Evolutionary conservation across 768 basidiomycete species (phyloP).

Genomic region (Boletus speciosus): DNA sequence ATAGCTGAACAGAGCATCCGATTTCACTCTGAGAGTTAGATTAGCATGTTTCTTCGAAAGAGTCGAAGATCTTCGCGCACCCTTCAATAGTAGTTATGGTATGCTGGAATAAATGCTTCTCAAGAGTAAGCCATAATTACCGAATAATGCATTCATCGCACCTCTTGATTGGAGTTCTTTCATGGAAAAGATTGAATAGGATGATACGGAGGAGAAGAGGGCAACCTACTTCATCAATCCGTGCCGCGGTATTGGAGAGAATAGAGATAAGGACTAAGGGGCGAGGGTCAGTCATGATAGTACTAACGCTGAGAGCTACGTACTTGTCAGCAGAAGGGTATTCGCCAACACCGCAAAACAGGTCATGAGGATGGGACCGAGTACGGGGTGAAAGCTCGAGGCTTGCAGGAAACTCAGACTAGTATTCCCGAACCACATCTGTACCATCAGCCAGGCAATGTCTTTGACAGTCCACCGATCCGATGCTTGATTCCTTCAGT

Average conservation of each 20-base stretch:
- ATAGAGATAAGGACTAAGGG: constrained; percentile 73
- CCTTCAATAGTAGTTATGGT: constrained; percentile 87
- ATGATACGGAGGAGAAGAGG: background rate
- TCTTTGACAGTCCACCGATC: constrained; percentile 34
- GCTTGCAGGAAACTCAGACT: constrained; percentile 58
- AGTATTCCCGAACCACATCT: constrained; percentile 84
- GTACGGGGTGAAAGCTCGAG: constrained; percentile 60
- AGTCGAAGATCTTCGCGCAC: constrained; percentile 32
- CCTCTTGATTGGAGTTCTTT: constrained; percentile 62
- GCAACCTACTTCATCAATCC: constrained; percentile 56
- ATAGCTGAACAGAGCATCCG: constrained; percentile 87
- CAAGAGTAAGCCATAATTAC: constrained; percentile 14
- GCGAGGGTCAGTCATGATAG: constrained; percentile 1
- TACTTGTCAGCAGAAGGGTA: constrained; percentile 78
- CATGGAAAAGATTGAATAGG: background rate
- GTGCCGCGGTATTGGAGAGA: constrained; percentile 83
- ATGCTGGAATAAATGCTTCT: constrained; percentile 81
- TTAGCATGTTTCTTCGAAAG: constrained; percentile 4
- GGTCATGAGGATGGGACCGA: constrained; percentile 79
- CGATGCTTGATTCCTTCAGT: constrained; percentile 29
- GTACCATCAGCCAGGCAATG: constrained; percentile 81
- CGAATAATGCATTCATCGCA: constrained; percentile 15
- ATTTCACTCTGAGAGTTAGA: constrained; percentile 60
- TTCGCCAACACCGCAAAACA: constrained; percentile 75
- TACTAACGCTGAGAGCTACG: constrained; percentile 24